Evolutionary conservation across 1,284 basidiomycete species (phyloP).

Genomic region (Rhodotorula sp.): DNA sequence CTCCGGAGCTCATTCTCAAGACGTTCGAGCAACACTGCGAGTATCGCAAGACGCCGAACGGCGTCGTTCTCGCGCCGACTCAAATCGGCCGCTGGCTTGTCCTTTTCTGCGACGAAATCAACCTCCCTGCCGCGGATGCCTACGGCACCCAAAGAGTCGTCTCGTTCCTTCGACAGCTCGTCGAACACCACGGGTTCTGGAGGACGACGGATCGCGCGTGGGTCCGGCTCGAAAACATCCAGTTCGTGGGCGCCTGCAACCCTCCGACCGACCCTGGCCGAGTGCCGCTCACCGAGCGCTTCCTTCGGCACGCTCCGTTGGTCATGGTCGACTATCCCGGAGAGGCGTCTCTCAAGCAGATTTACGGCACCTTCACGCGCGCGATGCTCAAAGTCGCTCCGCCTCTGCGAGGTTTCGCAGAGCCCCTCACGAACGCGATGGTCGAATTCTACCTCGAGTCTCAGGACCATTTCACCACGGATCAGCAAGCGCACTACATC

Average conservation of each 20-base stretch:
- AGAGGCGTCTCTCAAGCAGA: conserved; percentile 93
- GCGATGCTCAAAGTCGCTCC: conserved; percentile 95
- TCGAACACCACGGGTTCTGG: conserved; percentile 95
- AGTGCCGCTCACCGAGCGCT: conserved; percentile 94
- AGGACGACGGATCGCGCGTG: conserved; percentile 91
- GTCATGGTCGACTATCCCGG: conserved; percentile 99
- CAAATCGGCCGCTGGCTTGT: conserved; percentile 98
- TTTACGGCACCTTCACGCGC: conserved; percentile 98
- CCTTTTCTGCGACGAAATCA: conserved; percentile 99
- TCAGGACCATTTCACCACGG: conserved; percentile 90
- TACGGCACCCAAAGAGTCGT: conserved; percentile 99
- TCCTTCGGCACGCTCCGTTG: conserved; percentile 96
- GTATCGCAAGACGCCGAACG: conserved; percentile 96
- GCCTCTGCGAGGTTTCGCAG: conserved; percentile 85
- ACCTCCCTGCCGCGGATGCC: conserved; percentile 93
- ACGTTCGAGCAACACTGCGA: conserved; percentile 99
- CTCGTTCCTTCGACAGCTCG: conserved; percentile 94
- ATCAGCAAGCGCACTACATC: conserved; percentile 96
- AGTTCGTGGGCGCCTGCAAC: conserved; percentile 99
- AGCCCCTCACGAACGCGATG: conserved; percentile 96
- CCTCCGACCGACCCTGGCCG: conserved; percentile 99
- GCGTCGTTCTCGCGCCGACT: conserved; percentile 85
- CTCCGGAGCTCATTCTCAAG: conserved; percentile 95
- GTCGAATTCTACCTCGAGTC: conserved; percentile 92
- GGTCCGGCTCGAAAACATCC: conserved; percentile 96